A percentile compares a stretch with the other conserved stretches of the same genome.
These are phyloP conservation scores for Botrytis medusae DNA, from an alignment of 2,329 filamentous ascomycete genomes.

Conservation along the genomic window DNA sequence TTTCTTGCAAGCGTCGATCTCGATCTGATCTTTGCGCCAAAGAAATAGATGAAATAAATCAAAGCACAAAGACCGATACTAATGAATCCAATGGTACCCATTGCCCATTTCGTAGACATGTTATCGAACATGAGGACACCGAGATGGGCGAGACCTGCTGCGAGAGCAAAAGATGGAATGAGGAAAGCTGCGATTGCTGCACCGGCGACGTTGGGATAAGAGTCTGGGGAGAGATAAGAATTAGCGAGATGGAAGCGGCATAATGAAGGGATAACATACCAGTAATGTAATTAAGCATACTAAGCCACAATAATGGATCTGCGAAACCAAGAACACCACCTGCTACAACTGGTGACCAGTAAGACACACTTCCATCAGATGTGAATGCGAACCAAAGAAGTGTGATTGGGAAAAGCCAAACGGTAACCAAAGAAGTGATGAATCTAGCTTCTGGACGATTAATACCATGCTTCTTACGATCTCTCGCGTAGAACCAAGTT, in stretches of 20 bases:
- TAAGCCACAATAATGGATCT: conserved; percentile 46
- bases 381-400: conserved; percentile 48
- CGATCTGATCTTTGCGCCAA: conserved; percentile 18
- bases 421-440: conserved; percentile 44
- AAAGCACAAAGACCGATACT: conserved; percentile 43
- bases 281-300: conserved; percentile 44
- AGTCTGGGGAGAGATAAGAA: conserved; percentile 31
- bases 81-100: conserved; percentile 45
- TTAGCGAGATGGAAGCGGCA: background rate
- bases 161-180: conserved; percentile 46
- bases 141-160: conserved; percentile 44
- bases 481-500: conserved; percentile 44
- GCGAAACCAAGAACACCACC: conserved; percentile 45
- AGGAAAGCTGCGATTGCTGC: conserved; percentile 46
- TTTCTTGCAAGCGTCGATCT: conserved; percentile 15
- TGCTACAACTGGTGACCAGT: conserved; percentile 45
- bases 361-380: conserved; percentile 42
- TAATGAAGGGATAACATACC: conserved; percentile 22
- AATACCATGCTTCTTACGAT: conserved; percentile 41
- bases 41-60: conserved; percentile 46
- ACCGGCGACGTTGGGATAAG: conserved; percentile 45
- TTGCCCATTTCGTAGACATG: conserved; percentile 44
- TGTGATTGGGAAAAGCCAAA: conserved; percentile 46
- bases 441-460: conserved; percentile 46
- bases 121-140: conserved; percentile 41